Evolutionary conservation across 75 land plant genomes (phyloP).

Genomic region (Sequoia sempervirens): DNA sequence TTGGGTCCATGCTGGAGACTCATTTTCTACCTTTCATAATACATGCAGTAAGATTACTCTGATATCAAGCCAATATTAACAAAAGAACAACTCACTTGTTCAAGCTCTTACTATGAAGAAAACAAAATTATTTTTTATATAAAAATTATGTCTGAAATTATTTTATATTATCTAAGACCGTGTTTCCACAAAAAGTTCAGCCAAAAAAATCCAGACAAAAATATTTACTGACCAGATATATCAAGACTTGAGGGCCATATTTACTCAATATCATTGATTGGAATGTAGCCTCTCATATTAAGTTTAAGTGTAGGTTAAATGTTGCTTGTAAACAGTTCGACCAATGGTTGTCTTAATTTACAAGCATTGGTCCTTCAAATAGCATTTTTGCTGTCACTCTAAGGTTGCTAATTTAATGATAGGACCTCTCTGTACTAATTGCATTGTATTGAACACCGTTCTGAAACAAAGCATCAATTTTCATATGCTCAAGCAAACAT

Average conservation of each 20-base stretch:
- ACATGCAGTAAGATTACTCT: constrained; percentile 10
- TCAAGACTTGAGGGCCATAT: neutral
- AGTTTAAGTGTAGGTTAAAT: no score
- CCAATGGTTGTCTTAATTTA: no score
- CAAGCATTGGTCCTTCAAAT: no score
- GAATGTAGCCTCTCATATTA: neutral
- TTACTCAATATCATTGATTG: neutral
- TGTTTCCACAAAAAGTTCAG: neutral
- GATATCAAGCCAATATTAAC: neutral
- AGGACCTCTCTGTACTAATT: no score
- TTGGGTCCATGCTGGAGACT: constrained; percentile 92
- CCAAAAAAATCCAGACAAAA: neutral
- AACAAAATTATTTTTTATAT: neutral
- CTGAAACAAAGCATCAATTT: no score
- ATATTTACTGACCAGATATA: neutral
- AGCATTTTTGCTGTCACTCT: no score
- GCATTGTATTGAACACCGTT: no score
- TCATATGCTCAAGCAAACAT: no score
- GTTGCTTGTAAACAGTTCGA: no score
- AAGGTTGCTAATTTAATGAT: no score
- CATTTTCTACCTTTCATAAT: constrained; percentile 90
- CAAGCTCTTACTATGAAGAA: neutral
- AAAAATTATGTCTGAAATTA: neutral
- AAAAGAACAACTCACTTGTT: neutral
- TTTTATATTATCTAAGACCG: neutral